Percentiles rank a stretch among this genome's conserved stretches.
Conservation (phyloP, 228 moss, liverwort and hornwort genomes). For the Sphagnum magellanicum region DNA sequence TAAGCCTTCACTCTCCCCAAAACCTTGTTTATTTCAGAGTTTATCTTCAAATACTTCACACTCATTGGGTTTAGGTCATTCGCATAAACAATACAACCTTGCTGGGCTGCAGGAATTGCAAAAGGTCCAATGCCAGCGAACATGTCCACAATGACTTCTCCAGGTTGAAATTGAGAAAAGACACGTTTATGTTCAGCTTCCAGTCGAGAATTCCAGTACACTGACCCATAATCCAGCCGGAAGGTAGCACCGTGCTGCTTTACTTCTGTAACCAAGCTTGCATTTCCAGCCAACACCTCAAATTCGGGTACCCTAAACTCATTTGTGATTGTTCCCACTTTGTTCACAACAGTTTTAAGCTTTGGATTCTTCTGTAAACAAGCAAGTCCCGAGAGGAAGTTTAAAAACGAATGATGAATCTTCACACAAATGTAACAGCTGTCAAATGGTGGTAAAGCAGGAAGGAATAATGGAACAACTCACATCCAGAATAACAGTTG, state of each 20-base stretch:
- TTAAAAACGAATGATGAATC: neutral
- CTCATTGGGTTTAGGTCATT: constrained; percentile 91
- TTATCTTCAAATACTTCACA: constrained; percentile 67
- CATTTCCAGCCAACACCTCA: constrained; percentile 85
- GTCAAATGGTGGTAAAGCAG: neutral
- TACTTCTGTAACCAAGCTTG: constrained; percentile 73
- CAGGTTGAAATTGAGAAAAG: constrained; percentile 62
- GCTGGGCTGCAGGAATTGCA: constrained; percentile 86
- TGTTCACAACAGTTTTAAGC: constrained; percentile 88
- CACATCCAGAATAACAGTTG: constrained; percentile 90
- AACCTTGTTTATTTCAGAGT: constrained; percentile 77
- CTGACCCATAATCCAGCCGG: constrained; percentile 76
- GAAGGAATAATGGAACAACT: constrained; percentile 16
- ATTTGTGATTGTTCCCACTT: constrained; percentile 90
- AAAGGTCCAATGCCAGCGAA: constrained; percentile 97
- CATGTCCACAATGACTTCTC: constrained; percentile 88
- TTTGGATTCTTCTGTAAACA: constrained; percentile 82
- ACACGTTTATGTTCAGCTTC: constrained; percentile 94
- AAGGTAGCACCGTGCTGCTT: constrained; percentile 82
- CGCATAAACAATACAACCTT: constrained; percentile 77
- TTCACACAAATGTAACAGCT: neutral
- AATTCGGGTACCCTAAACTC: constrained; percentile 94
- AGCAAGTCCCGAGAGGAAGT: neutral
- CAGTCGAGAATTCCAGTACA: constrained; percentile 95
- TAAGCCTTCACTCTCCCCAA: constrained; percentile 50